Evolutionary conservation across 495 filamentous ascomycete genomes (phyloP).

Genomic region (Thozetella sp.): DNA sequence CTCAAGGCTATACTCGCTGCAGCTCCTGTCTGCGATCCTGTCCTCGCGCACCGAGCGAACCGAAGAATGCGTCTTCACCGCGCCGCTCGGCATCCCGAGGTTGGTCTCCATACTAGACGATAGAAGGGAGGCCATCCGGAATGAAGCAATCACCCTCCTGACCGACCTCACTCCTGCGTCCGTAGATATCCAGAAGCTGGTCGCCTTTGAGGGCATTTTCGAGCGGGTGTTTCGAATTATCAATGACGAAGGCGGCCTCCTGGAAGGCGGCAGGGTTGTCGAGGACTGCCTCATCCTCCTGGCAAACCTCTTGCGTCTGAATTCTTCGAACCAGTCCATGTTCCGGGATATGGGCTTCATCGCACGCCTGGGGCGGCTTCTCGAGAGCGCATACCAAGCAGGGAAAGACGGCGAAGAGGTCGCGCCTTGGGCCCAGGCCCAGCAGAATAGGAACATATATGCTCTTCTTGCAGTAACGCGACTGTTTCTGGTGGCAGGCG

Average conservation of each 20-base stretch:
- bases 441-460: conserved; percentile 90
- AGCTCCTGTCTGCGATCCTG: conserved; percentile 85
- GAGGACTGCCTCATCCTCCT: conserved; percentile 95
- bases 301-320: conserved; percentile 86
- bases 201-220: conserved; percentile 94
- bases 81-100: conserved; percentile 84
- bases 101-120: conserved; percentile 86
- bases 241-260: conserved; percentile 76
- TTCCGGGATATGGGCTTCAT: conserved; percentile 92
- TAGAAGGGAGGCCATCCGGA: conserved; percentile 82
- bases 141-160: conserved; percentile 61
- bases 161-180: conserved; percentile 53
- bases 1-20: conserved; percentile 87
- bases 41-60: conserved; percentile 87
- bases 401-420: conserved; percentile 61
- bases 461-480: conserved; percentile 83
- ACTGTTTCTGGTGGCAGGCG: conserved; percentile 80
- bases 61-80: conserved; percentile 92
- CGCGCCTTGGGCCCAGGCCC: conserved; percentile 71
- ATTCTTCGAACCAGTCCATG: conserved; percentile 89
- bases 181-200: conserved; percentile 81
- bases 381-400: conserved; percentile 62
- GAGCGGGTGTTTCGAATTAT: conserved; percentile 84
- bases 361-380: conserved; percentile 68
- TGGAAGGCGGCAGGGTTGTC: conserved; percentile 83